phyloP scores from a whole-genome alignment of 176 grass and related monocot genomes.

The Bolboschoenus planiculmis region DNA sequence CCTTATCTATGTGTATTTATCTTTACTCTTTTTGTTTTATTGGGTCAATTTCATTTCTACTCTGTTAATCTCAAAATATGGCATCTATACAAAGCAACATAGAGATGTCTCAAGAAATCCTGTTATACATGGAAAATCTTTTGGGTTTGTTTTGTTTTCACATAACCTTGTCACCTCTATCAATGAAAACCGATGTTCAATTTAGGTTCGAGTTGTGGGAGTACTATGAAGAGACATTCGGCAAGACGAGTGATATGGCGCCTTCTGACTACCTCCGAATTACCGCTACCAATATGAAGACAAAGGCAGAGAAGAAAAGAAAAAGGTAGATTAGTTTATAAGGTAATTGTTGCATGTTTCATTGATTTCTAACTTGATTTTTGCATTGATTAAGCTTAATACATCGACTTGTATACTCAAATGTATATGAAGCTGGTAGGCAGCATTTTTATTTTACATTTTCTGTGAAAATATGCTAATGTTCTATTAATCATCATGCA shows the following conservation, averaged over 20 bases:
- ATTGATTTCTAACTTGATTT: not conserved
- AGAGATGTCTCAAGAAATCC: not conserved
- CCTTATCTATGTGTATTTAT: not conserved
- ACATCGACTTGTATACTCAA: not conserved
- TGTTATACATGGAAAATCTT: not conserved
- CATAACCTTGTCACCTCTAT: not conserved
- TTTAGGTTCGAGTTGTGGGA: slow-evolving; percentile 71
- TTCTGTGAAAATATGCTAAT: not conserved
- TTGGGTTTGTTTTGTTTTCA: not conserved
- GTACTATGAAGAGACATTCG: slow-evolving; percentile 56
- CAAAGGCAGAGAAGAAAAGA: slow-evolving; percentile 1
- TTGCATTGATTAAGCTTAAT: not conserved
- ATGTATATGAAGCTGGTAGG: not conserved
- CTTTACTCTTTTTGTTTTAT: not conserved
- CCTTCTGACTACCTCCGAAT: slow-evolving; percentile 47
- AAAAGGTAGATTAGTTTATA: not conserved
- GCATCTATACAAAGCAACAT: not conserved
- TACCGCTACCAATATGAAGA: slow-evolving; percentile 60
- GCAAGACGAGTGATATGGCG: slow-evolving; percentile 54
- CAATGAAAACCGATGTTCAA: not conserved
- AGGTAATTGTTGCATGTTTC: not conserved
- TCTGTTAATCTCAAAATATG: not conserved
- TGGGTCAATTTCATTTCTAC: not conserved
- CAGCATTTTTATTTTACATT: not conserved
- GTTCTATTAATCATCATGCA: not conserved